Evolutionary conservation across 495 filamentous ascomycete species (phyloP).

Genomic region (Darksidea phi): DNA sequence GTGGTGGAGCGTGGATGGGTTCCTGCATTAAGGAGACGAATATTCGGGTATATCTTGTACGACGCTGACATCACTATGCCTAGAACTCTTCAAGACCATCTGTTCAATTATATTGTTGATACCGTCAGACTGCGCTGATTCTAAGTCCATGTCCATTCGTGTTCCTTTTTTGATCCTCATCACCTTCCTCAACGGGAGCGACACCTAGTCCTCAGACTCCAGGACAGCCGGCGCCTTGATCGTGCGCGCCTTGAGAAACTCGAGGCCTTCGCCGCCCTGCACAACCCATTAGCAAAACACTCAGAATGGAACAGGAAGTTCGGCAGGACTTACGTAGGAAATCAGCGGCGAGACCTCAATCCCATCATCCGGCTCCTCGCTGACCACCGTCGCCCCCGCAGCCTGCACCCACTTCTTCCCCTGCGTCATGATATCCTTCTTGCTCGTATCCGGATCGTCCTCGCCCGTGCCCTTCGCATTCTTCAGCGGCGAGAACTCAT

Average conservation of each 20-base stretch:
- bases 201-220: slow-evolving; percentile 61
- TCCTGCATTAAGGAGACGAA: slow-evolving; percentile 15
- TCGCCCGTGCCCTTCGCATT: slow-evolving; percentile 84
- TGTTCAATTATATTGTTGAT: too few species aligned
- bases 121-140: too few species aligned
- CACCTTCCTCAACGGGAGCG: not conserved
- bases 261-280: slow-evolving; percentile 89
- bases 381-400: slow-evolving; percentile 73
- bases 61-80: too few species aligned
- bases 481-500: slow-evolving; percentile 98
- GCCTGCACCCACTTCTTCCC: slow-evolving; percentile 79
- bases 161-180: not conserved
- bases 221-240: slow-evolving; percentile 75
- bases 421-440: slow-evolving; percentile 82
- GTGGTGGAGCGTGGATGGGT: too few species aligned
- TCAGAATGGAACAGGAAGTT: slow-evolving; percentile 35
- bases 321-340: slow-evolving; percentile 84
- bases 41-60: not conserved
- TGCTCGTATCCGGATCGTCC: slow-evolving; percentile 92
- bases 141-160: not conserved
- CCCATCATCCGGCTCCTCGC: slow-evolving; percentile 65
- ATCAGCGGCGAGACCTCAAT: slow-evolving; percentile 91
- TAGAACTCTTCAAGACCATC: too few species aligned
- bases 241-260: slow-evolving; percentile 68
- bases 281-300: slow-evolving; percentile 20